Base-by-base conservation (phyloP, 2,329 filamentous ascomycete species). In the Colletotrichum tofieldiae region DNA sequence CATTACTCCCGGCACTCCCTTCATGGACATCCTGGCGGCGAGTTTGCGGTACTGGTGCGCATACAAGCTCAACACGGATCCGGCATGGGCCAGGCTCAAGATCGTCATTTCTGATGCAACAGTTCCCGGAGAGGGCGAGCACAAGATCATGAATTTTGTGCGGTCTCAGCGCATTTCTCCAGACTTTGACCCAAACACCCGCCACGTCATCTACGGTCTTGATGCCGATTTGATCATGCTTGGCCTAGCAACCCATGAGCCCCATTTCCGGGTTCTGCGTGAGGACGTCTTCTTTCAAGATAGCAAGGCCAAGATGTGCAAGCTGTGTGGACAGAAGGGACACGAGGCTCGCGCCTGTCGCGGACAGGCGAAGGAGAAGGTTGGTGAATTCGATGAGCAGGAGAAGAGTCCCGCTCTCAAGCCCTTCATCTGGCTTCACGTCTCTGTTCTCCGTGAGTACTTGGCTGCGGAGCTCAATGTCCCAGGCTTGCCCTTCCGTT, bases 141-240 rank as follows among this genome's bases (percentile, higher is more conserved):
- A 99, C 83, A 99, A 99, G 84, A 98, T 99, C 79, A 99, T 99
- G 96, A 92, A 96, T 77, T 99, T 98, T 81, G 91, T 99, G 76
- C 92, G 96, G 78, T 98, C 96, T 47, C 97, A 99, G 83, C 92
- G 96, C 78, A 91, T 93, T 61, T 96, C 94, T 65, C 93, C 95
- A 6, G 93, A 97, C 75, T 95, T 99, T 82, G 93, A 99, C 79
- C 96, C 96, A 32, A 98, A 99, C 81, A 98, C 96, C 29, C 93
- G 94, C 73, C 96, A 99, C 84, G 97, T 99, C 78, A 98, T 99
- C 74, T 99, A 99, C 80, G 96, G 96, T 61, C 88, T 99, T 76
- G 96, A 99, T 86, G 97, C 96, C 72, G 96, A 99, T 88, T 87
- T 99, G 76, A 99, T 99, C 84, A 99, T 99, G 96, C 87, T 99